phyloP scores from a whole-genome alignment of 345 rosid species.

The Noccaea bulbosa region DNA sequence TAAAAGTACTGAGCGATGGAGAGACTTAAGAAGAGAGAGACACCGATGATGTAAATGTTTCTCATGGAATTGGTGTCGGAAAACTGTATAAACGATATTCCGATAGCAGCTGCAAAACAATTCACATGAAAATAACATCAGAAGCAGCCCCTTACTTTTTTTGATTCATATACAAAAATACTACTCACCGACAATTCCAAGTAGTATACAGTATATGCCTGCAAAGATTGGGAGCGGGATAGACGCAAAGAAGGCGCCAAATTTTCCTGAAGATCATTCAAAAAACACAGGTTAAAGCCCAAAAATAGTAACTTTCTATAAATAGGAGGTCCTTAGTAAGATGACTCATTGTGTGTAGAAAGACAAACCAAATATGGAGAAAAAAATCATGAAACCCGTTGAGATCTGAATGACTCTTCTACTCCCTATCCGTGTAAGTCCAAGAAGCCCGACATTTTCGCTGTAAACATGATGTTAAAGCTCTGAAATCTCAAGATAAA shows the following conservation, averaged over 20 bases:
- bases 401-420: slow-evolving; percentile 94
- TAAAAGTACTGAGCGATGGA: slow-evolving; percentile 84
- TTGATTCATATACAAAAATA: background rate
- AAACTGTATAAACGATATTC: slow-evolving; percentile 89
- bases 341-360: background rate
- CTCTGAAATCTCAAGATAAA: slow-evolving; percentile 4
- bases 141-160: background rate
- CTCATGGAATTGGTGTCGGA: slow-evolving; percentile 82
- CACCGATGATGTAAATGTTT: slow-evolving; percentile 83
- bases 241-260: slow-evolving; percentile 97
- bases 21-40: slow-evolving; percentile 81
- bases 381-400: slow-evolving; percentile 94
- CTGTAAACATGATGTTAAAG: slow-evolving; percentile 51
- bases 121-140: slow-evolving; percentile 18
- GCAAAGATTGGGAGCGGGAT: slow-evolving; percentile 93
- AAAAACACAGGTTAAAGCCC: background rate
- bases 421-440: slow-evolving; percentile 89
- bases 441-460: slow-evolving; percentile 96
- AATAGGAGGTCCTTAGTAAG: slow-evolving; percentile 1
- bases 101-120: slow-evolving; percentile 64
- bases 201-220: slow-evolving; percentile 83
- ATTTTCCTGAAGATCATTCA: slow-evolving; percentile 63
- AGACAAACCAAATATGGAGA: slow-evolving; percentile 89
- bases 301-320: background rate
- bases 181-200: slow-evolving; percentile 88